Evolutionary conservation across 345 rosid species (phyloP).

Genomic region (Citrus unshiu): DNA sequence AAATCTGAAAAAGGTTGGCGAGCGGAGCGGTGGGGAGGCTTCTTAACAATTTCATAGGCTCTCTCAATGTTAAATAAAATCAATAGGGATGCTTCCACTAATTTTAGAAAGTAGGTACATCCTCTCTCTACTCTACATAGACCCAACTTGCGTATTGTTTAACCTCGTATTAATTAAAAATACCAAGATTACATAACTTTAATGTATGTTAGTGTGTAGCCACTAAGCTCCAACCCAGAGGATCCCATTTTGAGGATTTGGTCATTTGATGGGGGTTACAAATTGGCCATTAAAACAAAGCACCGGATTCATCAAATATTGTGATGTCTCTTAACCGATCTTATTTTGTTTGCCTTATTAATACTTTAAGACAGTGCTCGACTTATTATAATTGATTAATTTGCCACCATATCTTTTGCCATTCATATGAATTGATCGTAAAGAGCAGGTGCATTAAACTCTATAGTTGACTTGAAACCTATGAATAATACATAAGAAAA

Average conservation of each 20-base stretch:
- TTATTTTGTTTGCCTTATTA: not conserved
- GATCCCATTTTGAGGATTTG: not conserved
- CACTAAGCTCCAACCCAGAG: not conserved
- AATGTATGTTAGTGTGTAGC: not conserved
- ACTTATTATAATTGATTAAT: not conserved
- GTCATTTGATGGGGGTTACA: not conserved
- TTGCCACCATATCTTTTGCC: not conserved
- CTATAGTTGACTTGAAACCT: too few species aligned
- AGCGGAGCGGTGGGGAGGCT: not conserved
- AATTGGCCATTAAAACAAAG: not conserved
- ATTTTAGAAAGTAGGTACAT: not conserved
- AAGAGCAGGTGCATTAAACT: too few species aligned
- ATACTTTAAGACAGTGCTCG: not conserved
- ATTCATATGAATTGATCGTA: conserved; percentile 5
- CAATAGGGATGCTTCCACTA: not conserved
- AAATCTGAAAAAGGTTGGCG: not conserved
- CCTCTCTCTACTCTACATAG: not conserved
- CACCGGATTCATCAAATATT: not conserved
- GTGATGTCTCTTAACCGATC: not conserved
- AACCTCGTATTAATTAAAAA: too few species aligned
- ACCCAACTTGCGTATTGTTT: not conserved
- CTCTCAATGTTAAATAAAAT: not conserved
- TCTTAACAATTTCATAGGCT: not conserved
- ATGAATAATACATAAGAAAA: too few species aligned
- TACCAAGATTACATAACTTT: not conserved